Evolutionary conservation across 495 filamentous ascomycete species (phyloP), one percentile per base, ranked within the genome.

Genomic region (Penicillium salamii): DNA sequence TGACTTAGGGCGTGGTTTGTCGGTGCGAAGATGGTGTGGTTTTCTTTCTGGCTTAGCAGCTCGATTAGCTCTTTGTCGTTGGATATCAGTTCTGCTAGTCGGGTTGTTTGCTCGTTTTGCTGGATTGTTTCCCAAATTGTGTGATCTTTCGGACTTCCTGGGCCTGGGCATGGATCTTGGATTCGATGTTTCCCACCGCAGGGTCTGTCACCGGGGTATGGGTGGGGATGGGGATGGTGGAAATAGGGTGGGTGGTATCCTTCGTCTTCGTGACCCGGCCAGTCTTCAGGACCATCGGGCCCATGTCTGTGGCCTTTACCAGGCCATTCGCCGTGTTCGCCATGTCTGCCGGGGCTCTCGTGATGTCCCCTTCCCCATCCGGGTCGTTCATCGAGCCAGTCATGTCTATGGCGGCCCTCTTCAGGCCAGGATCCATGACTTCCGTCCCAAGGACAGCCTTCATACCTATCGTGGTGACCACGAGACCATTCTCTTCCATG

Each of bases 1-100:
- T 90, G 75, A 64, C 82, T 29, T 13, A 93, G 88, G 20, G 88
- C 89, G 28, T 68, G 66, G 65, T 96, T 84, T 3, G 80, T 83
- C 2, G 90, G 89, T 17, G 88, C 85, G 55, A 97, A 93, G 51
- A 91, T 63, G 3, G 91, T 95, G 59, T 84, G 77, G 58, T 93
- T 91, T 14, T 76, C 66, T 18, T 74, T 58, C 5, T 83, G 90
- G 54, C 80, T 76, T 36, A 97, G 80, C 13, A 80, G 59, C 15
- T 81, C 57, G 29, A 89, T 81, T 14, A 97, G 71, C 20, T 91
- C 82, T 5, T 78, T 69, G 64, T 85, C 80, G 48, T 87, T 75
- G 45, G 85, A 77, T 65, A 96, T 76, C 26, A 93, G 73, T 52
- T 83, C 75, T 17, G 85, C 83, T 34, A 96, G 81, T 63, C 82